phyloP scores from a whole-genome alignment of 192 early-diverging fungal genomes.

The Lobosporangium transversale region DNA sequence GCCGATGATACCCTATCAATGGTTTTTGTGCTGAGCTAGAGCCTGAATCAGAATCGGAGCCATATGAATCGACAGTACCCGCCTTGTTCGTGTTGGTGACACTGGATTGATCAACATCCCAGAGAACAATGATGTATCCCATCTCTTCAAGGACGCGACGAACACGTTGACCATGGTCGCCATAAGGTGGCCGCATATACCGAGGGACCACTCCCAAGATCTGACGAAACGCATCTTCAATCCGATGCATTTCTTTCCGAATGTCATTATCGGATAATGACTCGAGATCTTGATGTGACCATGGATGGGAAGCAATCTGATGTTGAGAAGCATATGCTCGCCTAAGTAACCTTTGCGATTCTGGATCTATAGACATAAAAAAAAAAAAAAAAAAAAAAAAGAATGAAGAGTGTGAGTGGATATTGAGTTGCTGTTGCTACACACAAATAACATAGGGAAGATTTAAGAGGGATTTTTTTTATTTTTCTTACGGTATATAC shows the following conservation, averaged over 20 bases:
- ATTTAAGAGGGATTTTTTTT: not conserved
- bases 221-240: constrained; percentile 61
- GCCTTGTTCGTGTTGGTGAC: not conserved
- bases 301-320: constrained; percentile 70
- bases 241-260: constrained; percentile 56
- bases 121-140: constrained; percentile 43
- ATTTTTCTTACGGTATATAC: constrained; percentile 52
- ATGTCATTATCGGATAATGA: constrained; percentile 54
- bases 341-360: constrained; percentile 31
- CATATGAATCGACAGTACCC: not conserved
- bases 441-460: not conserved
- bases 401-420: not conserved
- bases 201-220: constrained; percentile 63
- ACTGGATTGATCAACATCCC: constrained; percentile 48
- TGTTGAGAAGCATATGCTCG: constrained; percentile 57
- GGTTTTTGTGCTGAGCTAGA: not conserved
- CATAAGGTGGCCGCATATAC: constrained; percentile 73
- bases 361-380: constrained; percentile 10
- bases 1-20: not conserved
- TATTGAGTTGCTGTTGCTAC: not conserved
- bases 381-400: constrained; percentile 5
- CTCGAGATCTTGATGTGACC: constrained; percentile 64
- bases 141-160: constrained; percentile 11
- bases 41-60: not conserved
- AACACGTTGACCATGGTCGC: constrained; percentile 17